These are phyloP conservation scores for Planoprotostelium fungivorum DNA, from an alignment of 78 protist genomes.

Conservation along the genomic window DNA sequence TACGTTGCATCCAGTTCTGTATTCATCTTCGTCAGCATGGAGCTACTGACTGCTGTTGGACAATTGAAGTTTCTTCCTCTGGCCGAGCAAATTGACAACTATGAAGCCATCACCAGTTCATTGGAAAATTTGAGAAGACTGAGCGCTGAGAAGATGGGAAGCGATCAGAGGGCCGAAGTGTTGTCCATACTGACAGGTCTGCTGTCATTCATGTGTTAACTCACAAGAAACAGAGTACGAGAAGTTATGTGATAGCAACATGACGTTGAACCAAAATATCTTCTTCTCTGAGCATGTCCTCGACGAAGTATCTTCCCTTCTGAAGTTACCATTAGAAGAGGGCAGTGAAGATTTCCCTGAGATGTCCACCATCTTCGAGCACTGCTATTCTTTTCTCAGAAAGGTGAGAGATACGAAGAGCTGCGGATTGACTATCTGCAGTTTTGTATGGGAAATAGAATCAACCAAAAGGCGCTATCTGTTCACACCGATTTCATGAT, in stretches of 20 bases:
- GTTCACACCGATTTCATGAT: background rate
- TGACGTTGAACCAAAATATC: background rate
- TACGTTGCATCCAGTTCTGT: background rate
- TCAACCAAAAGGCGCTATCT: background rate
- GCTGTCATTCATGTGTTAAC: background rate
- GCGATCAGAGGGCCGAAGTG: background rate
- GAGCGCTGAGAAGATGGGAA: background rate
- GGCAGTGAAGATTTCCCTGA: background rate
- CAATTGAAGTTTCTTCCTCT: background rate
- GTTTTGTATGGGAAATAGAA: background rate
- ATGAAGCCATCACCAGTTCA: background rate
- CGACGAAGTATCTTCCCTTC: background rate
- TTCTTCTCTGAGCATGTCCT: background rate
- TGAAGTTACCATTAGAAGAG: background rate
- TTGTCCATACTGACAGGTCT: background rate
- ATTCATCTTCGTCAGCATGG: background rate
- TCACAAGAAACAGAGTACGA: background rate
- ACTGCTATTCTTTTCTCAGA: background rate
- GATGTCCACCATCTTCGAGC: background rate
- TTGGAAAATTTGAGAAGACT: background rate
- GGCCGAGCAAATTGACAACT: background rate
- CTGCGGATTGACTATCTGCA: background rate
- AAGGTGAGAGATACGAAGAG: background rate
- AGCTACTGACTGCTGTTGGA: background rate
- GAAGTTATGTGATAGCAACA: background rate